These are phyloP conservation scores for Eucalyptus sp. DNA, from an alignment of 345 rosid species.

Conservation along the genomic window DNA sequence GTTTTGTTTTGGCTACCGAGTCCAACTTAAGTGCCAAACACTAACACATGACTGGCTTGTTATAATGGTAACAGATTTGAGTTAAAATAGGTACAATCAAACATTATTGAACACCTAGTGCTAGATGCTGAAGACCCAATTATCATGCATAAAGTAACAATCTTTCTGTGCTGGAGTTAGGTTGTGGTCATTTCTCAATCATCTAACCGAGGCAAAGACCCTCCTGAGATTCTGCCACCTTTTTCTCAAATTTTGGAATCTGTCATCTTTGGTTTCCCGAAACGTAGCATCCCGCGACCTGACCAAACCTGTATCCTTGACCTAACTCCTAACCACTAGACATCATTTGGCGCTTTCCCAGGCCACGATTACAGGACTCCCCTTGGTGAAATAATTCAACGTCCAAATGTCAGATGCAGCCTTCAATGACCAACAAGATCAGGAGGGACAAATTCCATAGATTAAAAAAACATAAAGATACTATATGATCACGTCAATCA, in stretches of 20 bases:
- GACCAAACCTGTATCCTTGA: background rate
- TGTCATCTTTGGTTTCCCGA: background rate
- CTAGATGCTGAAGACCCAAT: background rate
- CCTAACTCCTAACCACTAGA: background rate
- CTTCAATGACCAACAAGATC: background rate
- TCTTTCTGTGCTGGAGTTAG: background rate
- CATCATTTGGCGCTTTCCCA: background rate
- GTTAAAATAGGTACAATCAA: background rate
- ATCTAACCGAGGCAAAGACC: background rate
- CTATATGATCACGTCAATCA: background rate
- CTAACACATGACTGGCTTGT: background rate
- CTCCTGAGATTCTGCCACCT: background rate
- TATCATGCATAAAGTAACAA: background rate
- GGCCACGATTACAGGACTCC: background rate
- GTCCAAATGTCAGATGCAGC: background rate
- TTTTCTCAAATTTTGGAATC: background rate
- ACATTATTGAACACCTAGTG: background rate
- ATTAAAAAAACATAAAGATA: background rate
- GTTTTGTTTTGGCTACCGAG: background rate
- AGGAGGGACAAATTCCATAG: background rate
- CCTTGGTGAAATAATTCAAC: background rate
- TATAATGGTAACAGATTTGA: background rate
- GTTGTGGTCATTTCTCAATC: background rate
- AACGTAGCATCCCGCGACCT: background rate
- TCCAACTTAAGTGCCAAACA: background rate